Conservation (phyloP, 805 yeast species). For the Suhomyces vadensis region DNA sequence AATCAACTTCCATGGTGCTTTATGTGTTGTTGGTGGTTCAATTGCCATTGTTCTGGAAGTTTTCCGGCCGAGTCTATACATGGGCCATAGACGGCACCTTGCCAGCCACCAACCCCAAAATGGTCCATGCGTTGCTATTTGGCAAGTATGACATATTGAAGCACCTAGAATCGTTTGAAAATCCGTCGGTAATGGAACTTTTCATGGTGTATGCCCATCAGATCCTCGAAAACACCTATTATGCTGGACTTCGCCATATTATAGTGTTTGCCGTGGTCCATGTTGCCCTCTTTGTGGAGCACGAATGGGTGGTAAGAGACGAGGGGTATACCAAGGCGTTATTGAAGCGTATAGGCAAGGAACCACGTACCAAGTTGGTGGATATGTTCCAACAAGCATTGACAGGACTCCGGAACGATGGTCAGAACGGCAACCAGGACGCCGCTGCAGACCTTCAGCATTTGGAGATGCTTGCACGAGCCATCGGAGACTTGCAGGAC, state of each 20-base stretch:
- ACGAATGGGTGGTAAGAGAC: slow-evolving; percentile 72
- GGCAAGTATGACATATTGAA: slow-evolving; percentile 34
- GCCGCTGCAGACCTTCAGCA: slow-evolving; percentile 20
- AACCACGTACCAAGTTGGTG: slow-evolving; percentile 42
- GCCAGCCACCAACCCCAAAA: slow-evolving; percentile 38
- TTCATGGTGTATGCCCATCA: slow-evolving; percentile 20
- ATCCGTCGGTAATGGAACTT: slow-evolving; percentile 6
- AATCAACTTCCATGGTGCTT: slow-evolving; percentile 27
- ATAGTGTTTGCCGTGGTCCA: slow-evolving; percentile 41
- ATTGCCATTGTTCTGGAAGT: slow-evolving; percentile 59
- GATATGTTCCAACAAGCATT: slow-evolving; percentile 37
- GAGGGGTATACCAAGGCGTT: slow-evolving; percentile 65
- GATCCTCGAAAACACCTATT: slow-evolving; percentile 34
- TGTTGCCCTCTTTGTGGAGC: slow-evolving; percentile 54
- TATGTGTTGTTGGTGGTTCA: slow-evolving; percentile 46
- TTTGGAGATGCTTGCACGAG: slow-evolving; percentile 27
- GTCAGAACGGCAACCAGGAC: slow-evolving; percentile 22
- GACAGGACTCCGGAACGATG: slow-evolving; percentile 25
- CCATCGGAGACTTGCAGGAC: slow-evolving; percentile 28
- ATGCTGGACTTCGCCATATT: slow-evolving; percentile 42
- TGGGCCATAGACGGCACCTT: slow-evolving; percentile 56
- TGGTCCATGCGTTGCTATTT: slow-evolving; percentile 37
- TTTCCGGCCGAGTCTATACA: slow-evolving; percentile 54
- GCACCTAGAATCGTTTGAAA: slow-evolving; percentile 7
- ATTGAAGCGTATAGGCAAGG: slow-evolving; percentile 59